phyloP scores from a whole-genome alignment of 2,329 filamentous ascomycete genomes.

The Calonectria pteridis region DNA sequence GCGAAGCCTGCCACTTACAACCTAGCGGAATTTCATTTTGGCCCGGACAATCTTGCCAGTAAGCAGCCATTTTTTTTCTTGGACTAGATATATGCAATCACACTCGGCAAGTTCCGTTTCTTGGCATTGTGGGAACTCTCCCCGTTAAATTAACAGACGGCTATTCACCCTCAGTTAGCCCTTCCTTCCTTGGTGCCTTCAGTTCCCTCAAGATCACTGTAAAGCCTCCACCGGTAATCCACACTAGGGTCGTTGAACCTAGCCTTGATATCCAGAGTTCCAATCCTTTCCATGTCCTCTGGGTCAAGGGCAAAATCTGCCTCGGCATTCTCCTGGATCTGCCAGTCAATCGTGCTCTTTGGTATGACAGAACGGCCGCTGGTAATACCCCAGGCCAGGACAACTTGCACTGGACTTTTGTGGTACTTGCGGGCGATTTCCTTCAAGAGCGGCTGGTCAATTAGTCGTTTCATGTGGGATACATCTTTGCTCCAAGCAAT shows the following conservation, averaged over 20 bases:
- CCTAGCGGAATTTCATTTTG: too few species aligned
- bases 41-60: too few species aligned
- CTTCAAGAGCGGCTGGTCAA: slow-evolving; percentile 43
- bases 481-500: slow-evolving; percentile 47
- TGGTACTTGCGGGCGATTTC: slow-evolving; percentile 44
- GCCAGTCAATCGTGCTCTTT: slow-evolving; percentile 52
- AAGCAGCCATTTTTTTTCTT: too few species aligned
- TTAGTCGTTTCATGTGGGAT: slow-evolving; percentile 44
- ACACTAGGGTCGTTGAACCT: slow-evolving; percentile 25
- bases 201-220: slow-evolving; percentile 26
- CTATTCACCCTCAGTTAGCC: background rate
- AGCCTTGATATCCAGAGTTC: slow-evolving; percentile 17
- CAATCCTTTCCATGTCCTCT: slow-evolving; percentile 16
- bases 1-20: too few species aligned
- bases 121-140: too few species aligned
- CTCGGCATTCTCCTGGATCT: slow-evolving; percentile 42
- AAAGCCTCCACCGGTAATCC: slow-evolving; percentile 23
- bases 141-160: background rate
- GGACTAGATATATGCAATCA: too few species aligned
- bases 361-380: slow-evolving; percentile 52
- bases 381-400: slow-evolving; percentile 50
- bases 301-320: slow-evolving; percentile 19
- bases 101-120: too few species aligned
- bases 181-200: slow-evolving; percentile 14
- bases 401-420: slow-evolving; percentile 49